phyloP scores from a whole-genome alignment of 441 rosid genomes.

The Breynia disticha region DNA sequence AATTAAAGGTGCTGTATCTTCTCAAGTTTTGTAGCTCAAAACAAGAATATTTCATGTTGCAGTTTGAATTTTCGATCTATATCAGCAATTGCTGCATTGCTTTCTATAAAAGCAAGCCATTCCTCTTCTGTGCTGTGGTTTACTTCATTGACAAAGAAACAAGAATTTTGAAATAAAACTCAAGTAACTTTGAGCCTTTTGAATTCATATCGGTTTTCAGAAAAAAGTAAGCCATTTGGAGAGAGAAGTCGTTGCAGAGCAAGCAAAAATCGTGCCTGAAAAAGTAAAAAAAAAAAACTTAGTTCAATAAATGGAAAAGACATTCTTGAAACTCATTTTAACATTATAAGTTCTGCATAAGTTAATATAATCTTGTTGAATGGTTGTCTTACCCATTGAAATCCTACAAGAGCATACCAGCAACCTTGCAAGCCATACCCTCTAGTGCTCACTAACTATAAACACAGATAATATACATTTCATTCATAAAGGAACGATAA shows the following conservation, averaged over 20 bases:
- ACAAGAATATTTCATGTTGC: no score
- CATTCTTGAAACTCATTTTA: background rate
- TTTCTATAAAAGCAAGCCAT: no score
- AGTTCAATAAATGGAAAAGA: background rate
- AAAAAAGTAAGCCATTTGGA: conserved; percentile 36
- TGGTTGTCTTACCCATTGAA: conserved; percentile 52
- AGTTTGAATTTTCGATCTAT: no score
- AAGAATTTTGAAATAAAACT: background rate
- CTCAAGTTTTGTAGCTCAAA: no score
- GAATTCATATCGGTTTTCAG: conserved; percentile 10
- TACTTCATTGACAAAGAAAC: background rate
- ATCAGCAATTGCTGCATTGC: no score
- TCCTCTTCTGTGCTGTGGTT: background rate
- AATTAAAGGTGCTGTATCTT: no score
- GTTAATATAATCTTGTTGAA: background rate
- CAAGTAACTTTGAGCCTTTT: conserved; percentile 23
- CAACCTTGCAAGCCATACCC: conserved; percentile 44
- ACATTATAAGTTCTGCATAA: background rate
- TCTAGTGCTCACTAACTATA: conserved; percentile 24
- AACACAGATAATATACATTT: background rate
- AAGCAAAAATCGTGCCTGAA: conserved; percentile 49
- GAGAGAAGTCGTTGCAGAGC: conserved; percentile 52
- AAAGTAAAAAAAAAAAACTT: background rate
- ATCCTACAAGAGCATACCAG: conserved; percentile 53
- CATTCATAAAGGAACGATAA: background rate